Evolutionary conservation across 2,329 filamentous ascomycete genomes (phyloP), one percentile per base, ranked within the genome.

Genomic region (Escovopsis sp.): DNA sequence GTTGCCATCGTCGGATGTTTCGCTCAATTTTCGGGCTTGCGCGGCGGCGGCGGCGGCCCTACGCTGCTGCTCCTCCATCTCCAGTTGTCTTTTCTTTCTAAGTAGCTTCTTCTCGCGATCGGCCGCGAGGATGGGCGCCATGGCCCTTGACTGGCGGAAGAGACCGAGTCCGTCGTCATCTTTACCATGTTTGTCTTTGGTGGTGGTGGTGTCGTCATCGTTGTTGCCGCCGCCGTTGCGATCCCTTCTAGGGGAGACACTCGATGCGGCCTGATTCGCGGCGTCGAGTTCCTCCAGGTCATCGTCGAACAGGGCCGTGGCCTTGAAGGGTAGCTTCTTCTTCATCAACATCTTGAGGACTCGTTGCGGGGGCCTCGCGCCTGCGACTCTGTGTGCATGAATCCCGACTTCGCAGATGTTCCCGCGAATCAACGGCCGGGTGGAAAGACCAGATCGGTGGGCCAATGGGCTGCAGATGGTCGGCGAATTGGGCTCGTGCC

Each of bases 91-190:
- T 28, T 45, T 47, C 37, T 45, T 48, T 38, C 43, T 49, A 37
- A 42, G 38, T 33, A 44, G 17, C n/a, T 46, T 45, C 31, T 53
- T 48, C 43, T 60, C 51, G 27, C 51, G 54, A 23, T 65, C 59
- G n/a, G 61, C 58, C 36, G 56, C 48, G 23, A 64, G 48, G 26
- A 58, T 54, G 5, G 61, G 57, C 34, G 65, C 67, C 47, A 70
- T 68, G 38, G 64, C 57, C 41, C 62, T 64, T 11, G 64, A 57
- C 5, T 65, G 63, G 29, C 61, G 58, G 42, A 74, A 74, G 5
- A 73, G 52, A 2, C 54, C 55, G 10, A 73, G 54, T 3, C 49
- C 56, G 27, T 61, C 52, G 13, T 52, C 51, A 9, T 51, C 47
- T 10, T 47, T 42, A n/a, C n/a, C n/a, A n/a, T n/a, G n/a, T n/a